These are phyloP conservation scores for Cyberlindnera xishuangbannaensis DNA, from an alignment of 805 yeast species.

Conservation along the genomic window DNA sequence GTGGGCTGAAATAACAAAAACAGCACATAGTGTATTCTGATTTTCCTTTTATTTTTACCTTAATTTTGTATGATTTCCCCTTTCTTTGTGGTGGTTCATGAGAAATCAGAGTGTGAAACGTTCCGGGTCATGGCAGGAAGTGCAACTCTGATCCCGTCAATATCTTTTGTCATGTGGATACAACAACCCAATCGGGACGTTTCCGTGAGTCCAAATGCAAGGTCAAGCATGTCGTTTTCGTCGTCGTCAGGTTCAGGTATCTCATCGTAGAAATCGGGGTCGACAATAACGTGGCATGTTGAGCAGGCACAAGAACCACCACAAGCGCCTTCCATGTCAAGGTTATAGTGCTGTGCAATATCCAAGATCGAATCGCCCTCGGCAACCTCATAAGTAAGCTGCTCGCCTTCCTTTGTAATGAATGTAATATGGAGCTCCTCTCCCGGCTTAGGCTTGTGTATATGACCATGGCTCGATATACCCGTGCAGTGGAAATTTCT, in stretches of 20 bases:
- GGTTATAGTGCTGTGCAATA: conserved; percentile 87
- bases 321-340: conserved; percentile 98
- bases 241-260: conserved; percentile 96
- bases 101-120: conserved; percentile 76
- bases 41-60: too few species aligned
- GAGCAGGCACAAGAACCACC: conserved; percentile 99
- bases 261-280: conserved; percentile 87
- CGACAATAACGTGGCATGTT: conserved; percentile 94
- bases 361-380: conserved; percentile 91
- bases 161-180: conserved; percentile 78
- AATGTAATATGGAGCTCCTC: conserved; percentile 86
- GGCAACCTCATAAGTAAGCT: conserved; percentile 74
- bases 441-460: conserved; percentile 88
- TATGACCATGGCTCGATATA: conserved; percentile 62
- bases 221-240: conserved; percentile 96
- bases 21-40: too few species aligned
- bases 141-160: conserved; percentile 93
- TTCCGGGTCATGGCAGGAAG: conserved; percentile 97
- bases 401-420: conserved; percentile 87
- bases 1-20: too few species aligned
- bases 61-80: too few species aligned
- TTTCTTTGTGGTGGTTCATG: too few species aligned
- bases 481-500: conserved; percentile 27
- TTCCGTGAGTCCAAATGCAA: conserved; percentile 96
- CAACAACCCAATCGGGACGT: conserved; percentile 96